Evolutionary conservation across 176 grass and related monocot genomes (phyloP), one percentile per base, ranked within the genome.

Genomic region (Aegilops speltoides): DNA sequence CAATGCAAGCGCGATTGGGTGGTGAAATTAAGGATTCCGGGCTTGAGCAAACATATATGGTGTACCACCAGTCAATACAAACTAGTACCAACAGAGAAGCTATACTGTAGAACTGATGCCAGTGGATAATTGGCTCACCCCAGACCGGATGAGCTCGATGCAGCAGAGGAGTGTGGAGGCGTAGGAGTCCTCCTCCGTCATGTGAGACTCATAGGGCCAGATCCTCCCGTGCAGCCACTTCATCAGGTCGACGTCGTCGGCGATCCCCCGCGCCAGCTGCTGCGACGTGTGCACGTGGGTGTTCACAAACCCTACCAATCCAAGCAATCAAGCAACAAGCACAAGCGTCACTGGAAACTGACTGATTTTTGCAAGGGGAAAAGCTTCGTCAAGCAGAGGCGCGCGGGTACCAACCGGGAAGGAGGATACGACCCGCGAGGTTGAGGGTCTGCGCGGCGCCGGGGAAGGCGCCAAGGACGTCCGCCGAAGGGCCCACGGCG

Each of bases 251-350:
- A 98, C 93, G 71, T 95, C 95, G 70, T 98, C 95, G 22, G 93
- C 95, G 70, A 98, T 98, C 15, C 91, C 95, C 85, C 91, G 84
- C 33, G 76, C 95, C 56, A 98, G 91, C 91, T 98, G 95, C 84
- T 98, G 95, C 50, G 95, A 98, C 33, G 95, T 98, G 89, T 98
- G 93, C 77, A 98, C 93, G 66, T 98, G 95, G 6, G 95, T 98
- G 91, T 98, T 98, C 25, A 98, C 86, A 29, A 98, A 85, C 48
- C 95, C 95, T 97, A 72, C 8, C 59, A 84, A 64, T 1, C 76
- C 76, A 81, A 77, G 0, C 11, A 88, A 67, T 14, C 60, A 57
- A 72, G 15, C 19, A 66, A n/a, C 29, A 34, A 31, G 43, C 50
- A 61, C 8, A 33, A 56, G 54, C 64, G 64, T 32, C 13, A 32